These are phyloP conservation scores for Penicillium hordei DNA, from an alignment of 2,329 filamentous ascomycete species.

Conservation along the genomic window DNA sequence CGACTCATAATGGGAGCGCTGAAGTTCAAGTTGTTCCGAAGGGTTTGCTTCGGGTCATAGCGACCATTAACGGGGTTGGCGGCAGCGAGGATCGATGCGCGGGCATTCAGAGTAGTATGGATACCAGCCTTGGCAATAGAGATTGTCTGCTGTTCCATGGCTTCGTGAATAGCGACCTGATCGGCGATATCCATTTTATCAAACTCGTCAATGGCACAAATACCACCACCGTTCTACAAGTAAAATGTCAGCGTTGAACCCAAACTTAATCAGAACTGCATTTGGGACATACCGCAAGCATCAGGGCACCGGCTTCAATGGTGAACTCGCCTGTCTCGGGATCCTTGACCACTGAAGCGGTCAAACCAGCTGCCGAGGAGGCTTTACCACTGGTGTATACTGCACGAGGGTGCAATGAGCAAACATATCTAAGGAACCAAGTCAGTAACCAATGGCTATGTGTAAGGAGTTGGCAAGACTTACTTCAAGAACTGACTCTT, in stretches of 20 bases:
- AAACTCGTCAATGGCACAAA: slow-evolving; percentile 98
- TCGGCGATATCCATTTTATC: slow-evolving; percentile 99
- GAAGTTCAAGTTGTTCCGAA: slow-evolving; percentile 97
- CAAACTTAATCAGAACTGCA: slow-evolving; percentile 25
- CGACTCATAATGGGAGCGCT: slow-evolving; percentile 98
- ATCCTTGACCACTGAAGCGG: slow-evolving; percentile 94
- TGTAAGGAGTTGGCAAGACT: neutral
- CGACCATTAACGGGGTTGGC: slow-evolving; percentile 94
- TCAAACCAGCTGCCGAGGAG: slow-evolving; percentile 94
- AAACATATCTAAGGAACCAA: slow-evolving; percentile 59
- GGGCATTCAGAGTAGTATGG: slow-evolving; percentile 92
- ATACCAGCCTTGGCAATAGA: slow-evolving; percentile 98
- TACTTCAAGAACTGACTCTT: slow-evolving; percentile 97
- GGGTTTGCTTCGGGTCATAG: slow-evolving; percentile 91
- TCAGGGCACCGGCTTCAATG: slow-evolving; percentile 95
- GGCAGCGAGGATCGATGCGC: slow-evolving; percentile 91
- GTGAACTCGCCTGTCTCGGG: slow-evolving; percentile 98
- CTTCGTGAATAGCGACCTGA: slow-evolving; percentile 98
- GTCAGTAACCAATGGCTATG: neutral
- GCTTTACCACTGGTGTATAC: slow-evolving; percentile 98
- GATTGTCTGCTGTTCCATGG: slow-evolving; percentile 99
- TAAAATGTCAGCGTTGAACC: neutral
- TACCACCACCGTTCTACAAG: slow-evolving; percentile 71
- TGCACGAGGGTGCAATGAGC: slow-evolving; percentile 90
- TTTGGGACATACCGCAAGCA: slow-evolving; percentile 66